These are phyloP conservation scores for Aureobasidium sp. DNA, from an alignment of 2,329 filamentous ascomycete species.

Conservation along the genomic window DNA sequence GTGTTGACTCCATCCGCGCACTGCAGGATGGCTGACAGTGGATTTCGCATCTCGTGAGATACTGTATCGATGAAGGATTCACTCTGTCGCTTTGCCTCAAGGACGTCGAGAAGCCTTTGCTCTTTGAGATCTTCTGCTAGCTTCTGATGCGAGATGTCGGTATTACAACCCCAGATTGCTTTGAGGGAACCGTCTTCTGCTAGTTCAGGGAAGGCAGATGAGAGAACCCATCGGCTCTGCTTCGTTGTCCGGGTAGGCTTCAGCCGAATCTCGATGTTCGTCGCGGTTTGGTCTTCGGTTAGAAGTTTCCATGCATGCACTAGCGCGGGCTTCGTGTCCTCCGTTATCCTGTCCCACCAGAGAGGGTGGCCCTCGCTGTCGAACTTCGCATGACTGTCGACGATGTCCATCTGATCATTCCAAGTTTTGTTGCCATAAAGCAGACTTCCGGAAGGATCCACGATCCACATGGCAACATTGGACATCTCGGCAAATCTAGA, in stretches of 20 bases:
- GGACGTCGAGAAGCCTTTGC: conserved; percentile 17
- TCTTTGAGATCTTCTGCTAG: conserved; percentile 23
- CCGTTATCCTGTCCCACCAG: neutral
- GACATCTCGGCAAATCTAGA: conserved; percentile 30
- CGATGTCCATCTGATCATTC: conserved; percentile 3
- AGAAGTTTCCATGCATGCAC: neutral
- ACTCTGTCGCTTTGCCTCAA: conserved; percentile 25
- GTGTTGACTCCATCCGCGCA: conserved; percentile 41
- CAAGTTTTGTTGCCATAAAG: conserved; percentile 12
- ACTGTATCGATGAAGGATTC: conserved; percentile 20
- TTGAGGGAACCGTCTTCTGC: conserved; percentile 10
- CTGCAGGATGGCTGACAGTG: conserved; percentile 36
- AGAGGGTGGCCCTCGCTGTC: neutral
- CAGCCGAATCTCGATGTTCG: neutral
- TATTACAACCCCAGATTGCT: conserved; percentile 13
- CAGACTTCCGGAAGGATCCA: neutral
- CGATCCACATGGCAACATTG: conserved; percentile 27
- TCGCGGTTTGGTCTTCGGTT: neutral
- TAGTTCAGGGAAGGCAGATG: conserved; percentile 19
- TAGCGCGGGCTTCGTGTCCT: neutral
- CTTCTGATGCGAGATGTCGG: conserved; percentile 22
- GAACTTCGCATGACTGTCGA: neutral
- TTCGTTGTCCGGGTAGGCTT: neutral
- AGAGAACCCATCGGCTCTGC: conserved; percentile 2
- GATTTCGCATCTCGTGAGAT: conserved; percentile 37